Evolutionary conservation across 768 basidiomycete species (phyloP).

Genomic region (Russula griseocarnosa): DNA sequence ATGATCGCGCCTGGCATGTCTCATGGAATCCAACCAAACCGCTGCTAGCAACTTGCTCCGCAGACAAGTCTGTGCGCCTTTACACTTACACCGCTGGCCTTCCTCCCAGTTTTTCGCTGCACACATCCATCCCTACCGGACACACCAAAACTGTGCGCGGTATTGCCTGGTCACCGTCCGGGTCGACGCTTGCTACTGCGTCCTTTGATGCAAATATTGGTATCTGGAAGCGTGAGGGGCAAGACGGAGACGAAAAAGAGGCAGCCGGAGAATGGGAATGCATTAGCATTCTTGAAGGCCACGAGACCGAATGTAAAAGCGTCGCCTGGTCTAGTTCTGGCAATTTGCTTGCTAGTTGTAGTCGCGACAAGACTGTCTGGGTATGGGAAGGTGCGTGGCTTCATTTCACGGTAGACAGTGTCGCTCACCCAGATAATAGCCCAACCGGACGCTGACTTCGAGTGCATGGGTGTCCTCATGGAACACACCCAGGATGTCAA

Average conservation of each 20-base stretch:
- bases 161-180: slow-evolving; percentile 86
- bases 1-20: slow-evolving; percentile 81
- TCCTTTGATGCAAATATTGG: slow-evolving; percentile 93
- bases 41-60: slow-evolving; percentile 87
- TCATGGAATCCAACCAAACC: slow-evolving; percentile 85
- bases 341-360: slow-evolving; percentile 86
- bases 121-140: slow-evolving; percentile 71
- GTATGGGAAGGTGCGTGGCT: slow-evolving; percentile 84
- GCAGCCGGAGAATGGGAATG: slow-evolving; percentile 74
- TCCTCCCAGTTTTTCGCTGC: slow-evolving; percentile 45
- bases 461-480: slow-evolving; percentile 93
- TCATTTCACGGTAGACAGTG: neutral
- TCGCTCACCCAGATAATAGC: slow-evolving; percentile 44
- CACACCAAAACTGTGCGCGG: slow-evolving; percentile 86
- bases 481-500: slow-evolving; percentile 98
- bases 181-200: slow-evolving; percentile 80
- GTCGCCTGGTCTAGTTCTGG: slow-evolving; percentile 38
- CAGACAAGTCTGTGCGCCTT: slow-evolving; percentile 87
- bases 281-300: slow-evolving; percentile 81
- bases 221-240: slow-evolving; percentile 75
- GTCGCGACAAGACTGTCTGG: slow-evolving; percentile 97
- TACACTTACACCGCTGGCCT: slow-evolving; percentile 55
- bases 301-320: slow-evolving; percentile 91
- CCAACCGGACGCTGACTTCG: slow-evolving; percentile 88
- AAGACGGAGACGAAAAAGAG: slow-evolving; percentile 37